Evolutionary conservation across 2,329 filamentous ascomycete genomes (phyloP).

Genomic region (Alternaria sp.): DNA sequence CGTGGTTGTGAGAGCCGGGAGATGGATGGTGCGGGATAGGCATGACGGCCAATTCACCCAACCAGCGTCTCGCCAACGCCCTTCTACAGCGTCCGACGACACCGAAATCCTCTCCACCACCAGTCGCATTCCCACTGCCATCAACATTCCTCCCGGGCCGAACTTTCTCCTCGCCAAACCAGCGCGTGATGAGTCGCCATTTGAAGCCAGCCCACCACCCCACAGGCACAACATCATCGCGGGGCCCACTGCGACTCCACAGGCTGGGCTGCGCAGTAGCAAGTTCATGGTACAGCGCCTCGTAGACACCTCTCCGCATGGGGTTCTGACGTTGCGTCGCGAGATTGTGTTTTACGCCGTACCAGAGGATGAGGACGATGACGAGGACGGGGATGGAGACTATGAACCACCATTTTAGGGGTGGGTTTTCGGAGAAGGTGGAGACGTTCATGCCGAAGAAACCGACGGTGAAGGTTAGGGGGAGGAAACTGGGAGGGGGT

Average conservation of each 20-base stretch:
- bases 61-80: conserved; percentile 51
- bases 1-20: background rate
- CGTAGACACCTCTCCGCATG: conserved; percentile 58
- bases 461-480: conserved; percentile 58
- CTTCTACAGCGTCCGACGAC: conserved; percentile 48
- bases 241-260: conserved; percentile 58
- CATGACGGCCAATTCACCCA: conserved; percentile 42
- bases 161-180: conserved; percentile 54
- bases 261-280: conserved; percentile 54
- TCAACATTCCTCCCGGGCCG: conserved; percentile 43
- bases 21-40: conserved; percentile 6
- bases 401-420: conserved; percentile 53
- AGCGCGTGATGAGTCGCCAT: conserved; percentile 56
- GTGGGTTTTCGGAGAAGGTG: conserved; percentile 43
- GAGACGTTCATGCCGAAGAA: conserved; percentile 62
- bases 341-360: conserved; percentile 55
- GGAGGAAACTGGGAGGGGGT: conserved; percentile 58
- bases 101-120: conserved; percentile 48
- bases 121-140: conserved; percentile 1
- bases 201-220: conserved; percentile 51
- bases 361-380: conserved; percentile 56
- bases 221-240: conserved; percentile 49
- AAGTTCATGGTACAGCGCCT: conserved; percentile 58
- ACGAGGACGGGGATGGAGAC: conserved; percentile 54
- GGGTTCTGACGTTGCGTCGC: conserved; percentile 53